Evolutionary conservation across 768 basidiomycete species (phyloP).

Genomic region (Arthromyces matolae): DNA sequence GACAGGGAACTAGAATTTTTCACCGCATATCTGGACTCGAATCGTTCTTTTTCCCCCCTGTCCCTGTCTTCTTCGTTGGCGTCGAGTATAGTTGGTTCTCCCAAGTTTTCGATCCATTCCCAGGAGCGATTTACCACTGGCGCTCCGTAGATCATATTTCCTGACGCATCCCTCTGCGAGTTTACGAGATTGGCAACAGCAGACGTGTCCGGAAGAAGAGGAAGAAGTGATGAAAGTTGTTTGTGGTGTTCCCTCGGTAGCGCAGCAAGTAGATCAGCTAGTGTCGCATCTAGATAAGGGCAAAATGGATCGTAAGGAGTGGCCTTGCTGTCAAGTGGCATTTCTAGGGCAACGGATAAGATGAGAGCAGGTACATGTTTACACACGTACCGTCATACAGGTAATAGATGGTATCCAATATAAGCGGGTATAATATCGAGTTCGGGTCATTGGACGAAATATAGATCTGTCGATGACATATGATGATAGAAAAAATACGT

Average conservation of each 20-base stretch:
- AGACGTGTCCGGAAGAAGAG: conserved; percentile 46
- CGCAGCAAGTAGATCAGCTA: conserved; percentile 50
- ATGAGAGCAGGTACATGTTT: background rate
- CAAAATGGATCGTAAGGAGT: conserved; percentile 58
- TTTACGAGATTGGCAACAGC: conserved; percentile 56
- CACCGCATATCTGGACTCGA: conserved; percentile 34
- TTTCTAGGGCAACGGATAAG: conserved; percentile 39
- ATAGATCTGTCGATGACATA: conserved; percentile 41
- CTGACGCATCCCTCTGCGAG: conserved; percentile 52
- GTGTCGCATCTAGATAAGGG: conserved; percentile 52
- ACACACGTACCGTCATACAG: conserved; percentile 61
- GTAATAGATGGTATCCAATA: conserved; percentile 73
- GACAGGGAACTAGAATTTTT: conserved; percentile 71
- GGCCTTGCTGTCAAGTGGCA: conserved; percentile 55
- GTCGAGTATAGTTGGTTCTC: conserved; percentile 46
- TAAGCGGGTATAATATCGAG: conserved; percentile 55
- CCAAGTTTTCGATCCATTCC: conserved; percentile 84
- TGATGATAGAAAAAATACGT: conserved; percentile 3
- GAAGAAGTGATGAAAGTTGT: conserved; percentile 57
- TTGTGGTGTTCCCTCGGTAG: conserved; percentile 54
- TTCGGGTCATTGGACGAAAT: conserved; percentile 52
- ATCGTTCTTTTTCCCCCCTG: conserved; percentile 35
- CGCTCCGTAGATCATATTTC: conserved; percentile 43
- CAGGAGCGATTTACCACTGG: conserved; percentile 74
- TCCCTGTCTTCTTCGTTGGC: conserved; percentile 41